Evolutionary conservation across 768 basidiomycete genomes (phyloP), one percentile per base, ranked within the genome.

Genomic region (Serendipita indica): DNA sequence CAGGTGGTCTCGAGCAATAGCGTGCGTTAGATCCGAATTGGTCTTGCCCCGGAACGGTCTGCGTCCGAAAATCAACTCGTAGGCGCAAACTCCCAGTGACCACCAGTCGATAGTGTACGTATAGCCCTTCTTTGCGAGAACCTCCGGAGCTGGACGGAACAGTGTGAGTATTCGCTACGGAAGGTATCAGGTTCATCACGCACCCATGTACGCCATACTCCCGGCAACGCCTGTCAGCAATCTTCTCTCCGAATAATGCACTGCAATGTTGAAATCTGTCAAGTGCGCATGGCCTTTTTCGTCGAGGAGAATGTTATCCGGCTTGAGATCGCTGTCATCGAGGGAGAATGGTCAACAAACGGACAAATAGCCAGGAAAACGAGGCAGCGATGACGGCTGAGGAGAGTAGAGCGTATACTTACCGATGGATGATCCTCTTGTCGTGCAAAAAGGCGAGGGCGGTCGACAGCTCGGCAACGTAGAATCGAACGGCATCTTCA

Each of bases 131-230:
- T 96, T 96, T 43, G 82, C 75, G 39, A 99, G 74, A 45, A 99
- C 94, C 68, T 99, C 91, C 0, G 94, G 93, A 7, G 93, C 75
- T 74, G 64, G 37, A 34, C 25, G 41, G 13, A 28, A 35, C 34
- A n/a, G 22, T 20, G 20, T 43, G 20, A n/a, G 33, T 20, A 12
- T 20, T n/a, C n/a, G 16, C 27, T 3, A 37, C n/a, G 58, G 25
- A 46, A 6, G 5, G 49, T 5, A 62, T 10, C 3, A 33, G 25
- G 41, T 27, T 28, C 10, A 39, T 35, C 41, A 69, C 77, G 58
- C 66, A 84, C 81, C 93, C 96, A 99, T 99, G 72, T 99, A 99
- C 0, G 96, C 94, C 90, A 99, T 93, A 66, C 89, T 92, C 2
- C 96, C 96, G 4, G 96, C 94, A 14, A 99, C 87, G 61, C 89